Evolutionary conservation across 2,329 filamentous ascomycete genomes (phyloP), one percentile per base, ranked within the genome.

Genomic region (Fonsecaea nubica): DNA sequence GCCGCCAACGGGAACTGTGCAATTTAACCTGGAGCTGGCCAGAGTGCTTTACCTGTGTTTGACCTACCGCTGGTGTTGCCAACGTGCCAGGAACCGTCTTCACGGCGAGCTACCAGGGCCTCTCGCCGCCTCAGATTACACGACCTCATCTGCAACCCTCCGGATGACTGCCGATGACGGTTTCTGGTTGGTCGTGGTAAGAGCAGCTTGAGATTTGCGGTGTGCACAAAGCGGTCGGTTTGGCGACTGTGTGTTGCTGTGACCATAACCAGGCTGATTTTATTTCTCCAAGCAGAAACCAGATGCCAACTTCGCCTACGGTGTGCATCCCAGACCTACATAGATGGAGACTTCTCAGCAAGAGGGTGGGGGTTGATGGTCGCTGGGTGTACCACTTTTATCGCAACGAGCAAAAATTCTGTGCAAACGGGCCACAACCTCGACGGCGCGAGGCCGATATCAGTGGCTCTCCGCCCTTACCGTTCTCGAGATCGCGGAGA

Each of bases 1-100:
- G 57, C 59, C 66, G 63, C 66, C 53, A 33, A 60, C 63, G 55
- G 60, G 58, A 66, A 32, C 52, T 38, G 18, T 58, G 40, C 66
- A 69, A 69, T 69, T 57, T 65, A n/a, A 65, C 50, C 36, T 25
- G 36, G 36, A 59, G 48, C 36, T 40, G 62, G 33, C 33, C 62
- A 65, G 36, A 50, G 35, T 55, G 54, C 58, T 53, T 54, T 61
- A 61, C 35, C 30, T n/a, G 60, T 62, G 64, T 63, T 64, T 60
- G 55, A 67, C 56, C 56, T 52, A 57, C 60, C 65, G 60, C 60
- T 64, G 65, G 61, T 61, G 61, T 57, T 61, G 60, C 65, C 36
- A 42, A 25, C 25, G 2, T 25, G 25, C 25, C 25, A 25, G 60
- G 48, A 63, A 35, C 45, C 18, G 45, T 50, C 33, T 58, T 50